Evolutionary conservation across 2,329 filamentous ascomycete species (phyloP), one percentile per base, ranked within the genome.

Genomic region (Aureobasidium lini): DNA sequence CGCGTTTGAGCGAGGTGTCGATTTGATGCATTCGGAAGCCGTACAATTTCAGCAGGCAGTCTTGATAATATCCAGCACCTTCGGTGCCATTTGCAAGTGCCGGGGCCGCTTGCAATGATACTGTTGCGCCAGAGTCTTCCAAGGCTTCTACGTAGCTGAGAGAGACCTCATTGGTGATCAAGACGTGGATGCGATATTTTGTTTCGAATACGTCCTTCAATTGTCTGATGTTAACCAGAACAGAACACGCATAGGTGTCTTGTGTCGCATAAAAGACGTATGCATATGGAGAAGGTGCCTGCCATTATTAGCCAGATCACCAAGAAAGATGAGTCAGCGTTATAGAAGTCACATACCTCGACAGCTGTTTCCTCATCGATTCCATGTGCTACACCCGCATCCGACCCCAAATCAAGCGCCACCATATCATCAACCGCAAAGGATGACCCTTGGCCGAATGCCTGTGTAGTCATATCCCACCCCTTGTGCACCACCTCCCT

Each of bases 221-320:
- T 1, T 66, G 65, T 28, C 66, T 57, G 28, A 70, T 67, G 61
- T 69, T 70, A 52, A 70, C 64, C 6, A 70, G 58, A 13, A 64
- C 67, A 10, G 66, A 66, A 56, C 67, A 70, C 13, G 68, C 68
- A 48, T 70, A 69, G 18, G 57, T 28, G 48, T 68, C 63, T 16
- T 61, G 46, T 7, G 67, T 69, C 32, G 68, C 68, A 58, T 68
- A 69, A 61, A 70, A 70, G 29, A 66, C 64, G 53, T 68, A 70
- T 8, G 66, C 64, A 47, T 66, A 69, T 4, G 57, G 53, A 1
- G 53, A 47, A 5, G 9, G 37, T 28, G 11, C 31, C 31, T 50
- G 47, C n/a, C 16, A 8, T 42, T n/a, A 18, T 23, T 8, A 32
- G 23, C 36, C 23, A 23, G 23, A 23, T 23, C 23, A 23, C 23